Evolutionary conservation across 129 eudicot genomes (phyloP).

Genomic region (Arctium lappa): DNA sequence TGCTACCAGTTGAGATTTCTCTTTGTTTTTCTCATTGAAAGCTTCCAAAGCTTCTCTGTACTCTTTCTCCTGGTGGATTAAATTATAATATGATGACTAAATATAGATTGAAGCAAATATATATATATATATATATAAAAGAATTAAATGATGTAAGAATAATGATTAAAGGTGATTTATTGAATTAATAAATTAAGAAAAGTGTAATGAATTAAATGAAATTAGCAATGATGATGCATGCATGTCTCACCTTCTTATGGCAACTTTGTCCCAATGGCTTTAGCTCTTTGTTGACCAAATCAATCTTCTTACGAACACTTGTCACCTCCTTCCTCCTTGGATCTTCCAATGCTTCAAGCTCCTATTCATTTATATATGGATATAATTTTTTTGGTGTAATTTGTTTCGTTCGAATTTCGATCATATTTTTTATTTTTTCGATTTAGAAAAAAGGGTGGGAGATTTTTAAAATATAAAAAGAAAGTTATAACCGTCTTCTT

Average conservation of each 20-base stretch:
- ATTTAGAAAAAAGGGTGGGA: no score
- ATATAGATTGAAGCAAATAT: not conserved
- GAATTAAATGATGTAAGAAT: not conserved
- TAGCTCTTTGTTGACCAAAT: conserved; percentile 59
- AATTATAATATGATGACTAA: not conserved
- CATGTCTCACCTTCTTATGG: conserved; percentile 66
- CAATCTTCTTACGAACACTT: conserved; percentile 58
- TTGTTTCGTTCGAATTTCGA: no score
- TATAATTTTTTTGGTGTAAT: no score
- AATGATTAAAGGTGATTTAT: conserved; percentile 11
- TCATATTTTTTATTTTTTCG: no score
- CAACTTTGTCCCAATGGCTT: conserved; percentile 71
- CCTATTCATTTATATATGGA: conserved; percentile 18
- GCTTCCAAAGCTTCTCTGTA: conserved; percentile 81
- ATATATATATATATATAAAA: not conserved
- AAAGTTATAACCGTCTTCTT: no score
- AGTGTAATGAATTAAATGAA: conserved; percentile 19
- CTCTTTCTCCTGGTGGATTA: conserved; percentile 64
- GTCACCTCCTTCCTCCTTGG: conserved; percentile 86
- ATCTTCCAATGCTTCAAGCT: conserved; percentile 68
- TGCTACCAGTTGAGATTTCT: conserved; percentile 69
- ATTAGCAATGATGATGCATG: conserved; percentile 7
- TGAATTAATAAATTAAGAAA: not conserved
- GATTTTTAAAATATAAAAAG: no score
- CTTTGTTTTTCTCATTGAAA: conserved; percentile 82